phyloP scores from a whole-genome alignment of 202 grass and related monocot species.

The Zoysia matrella region DNA sequence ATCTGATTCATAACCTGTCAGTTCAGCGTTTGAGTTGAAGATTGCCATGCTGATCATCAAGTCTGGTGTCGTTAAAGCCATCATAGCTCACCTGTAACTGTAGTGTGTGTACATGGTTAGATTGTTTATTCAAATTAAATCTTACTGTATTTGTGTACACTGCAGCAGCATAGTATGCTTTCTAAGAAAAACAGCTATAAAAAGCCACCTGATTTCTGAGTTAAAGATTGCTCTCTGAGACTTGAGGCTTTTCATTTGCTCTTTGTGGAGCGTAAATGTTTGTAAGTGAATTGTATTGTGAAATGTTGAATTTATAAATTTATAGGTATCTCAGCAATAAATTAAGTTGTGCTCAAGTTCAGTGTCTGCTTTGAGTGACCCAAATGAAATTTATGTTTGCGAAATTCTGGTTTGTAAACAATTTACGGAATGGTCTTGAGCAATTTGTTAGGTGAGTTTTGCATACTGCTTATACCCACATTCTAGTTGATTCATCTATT shows the following conservation, averaged over 20 bases:
- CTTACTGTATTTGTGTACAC: constrained; percentile 45
- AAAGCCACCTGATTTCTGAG: constrained; percentile 26
- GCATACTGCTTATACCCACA: too few species aligned
- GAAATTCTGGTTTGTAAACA: neutral
- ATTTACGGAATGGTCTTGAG: neutral
- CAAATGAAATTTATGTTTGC: neutral
- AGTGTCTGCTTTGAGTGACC: neutral
- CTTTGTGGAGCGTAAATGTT: constrained; percentile 46
- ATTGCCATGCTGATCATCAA: neutral
- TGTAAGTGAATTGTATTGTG: constrained; percentile 38
- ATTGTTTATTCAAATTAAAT: constrained; percentile 30
- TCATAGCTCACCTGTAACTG: constrained; percentile 47
- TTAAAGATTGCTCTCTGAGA: constrained; percentile 30
- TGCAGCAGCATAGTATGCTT: neutral
- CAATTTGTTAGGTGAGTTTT: neutral
- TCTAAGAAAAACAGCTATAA: constrained; percentile 37
- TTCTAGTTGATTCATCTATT: too few species aligned
- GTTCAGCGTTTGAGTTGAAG: neutral
- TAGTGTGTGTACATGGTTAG: constrained; percentile 71
- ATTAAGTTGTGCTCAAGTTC: constrained; percentile 34
- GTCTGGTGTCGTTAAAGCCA: constrained; percentile 2
- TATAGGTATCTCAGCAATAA: constrained; percentile 38
- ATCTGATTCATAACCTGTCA: neutral
- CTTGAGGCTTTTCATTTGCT: constrained; percentile 36
- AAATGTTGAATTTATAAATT: constrained; percentile 30